A percentile compares a stretch with the other conserved stretches of the same genome.
Conservation (phyloP, 1,139 yeast genomes). For the Meyerozyma elateridarum region DNA sequence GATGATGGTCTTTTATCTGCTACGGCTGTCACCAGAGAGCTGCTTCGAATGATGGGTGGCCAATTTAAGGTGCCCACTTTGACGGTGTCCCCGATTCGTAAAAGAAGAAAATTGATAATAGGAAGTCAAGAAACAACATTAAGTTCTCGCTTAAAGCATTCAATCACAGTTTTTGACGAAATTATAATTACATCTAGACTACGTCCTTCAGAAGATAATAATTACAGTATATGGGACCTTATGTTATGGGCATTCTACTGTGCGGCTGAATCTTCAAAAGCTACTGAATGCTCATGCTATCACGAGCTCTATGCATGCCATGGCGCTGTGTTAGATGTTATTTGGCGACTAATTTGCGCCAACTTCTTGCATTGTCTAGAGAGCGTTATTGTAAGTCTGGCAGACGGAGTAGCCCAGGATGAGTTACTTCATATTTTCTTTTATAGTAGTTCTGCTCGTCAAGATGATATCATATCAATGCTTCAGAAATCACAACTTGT, state of each 20-base stretch:
- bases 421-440: slow-evolving; percentile 1
- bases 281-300: slow-evolving; percentile 17
- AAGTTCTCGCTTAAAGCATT: slow-evolving; percentile 13
- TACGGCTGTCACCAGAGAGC: slow-evolving; percentile 8
- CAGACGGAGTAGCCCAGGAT: background rate
- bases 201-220: slow-evolving; percentile 16
- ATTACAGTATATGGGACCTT: slow-evolving; percentile 28
- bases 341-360: slow-evolving; percentile 20
- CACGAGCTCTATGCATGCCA: slow-evolving; percentile 23
- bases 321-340: slow-evolving; percentile 14
- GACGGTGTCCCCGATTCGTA: background rate
- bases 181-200: slow-evolving; percentile 20
- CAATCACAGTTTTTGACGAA: slow-evolving; percentile 33
- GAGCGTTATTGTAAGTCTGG: background rate
- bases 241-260: slow-evolving; percentile 35
- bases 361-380: slow-evolving; percentile 15
- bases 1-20: slow-evolving; percentile 13
- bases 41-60: no score
- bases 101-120: slow-evolving; percentile 18
- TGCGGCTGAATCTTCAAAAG: slow-evolving; percentile 22
- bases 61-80: no score
- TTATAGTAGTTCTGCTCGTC: slow-evolving; percentile 1
- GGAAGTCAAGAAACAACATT: slow-evolving; percentile 10
- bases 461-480: background rate
- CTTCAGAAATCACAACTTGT: background rate